Evolutionary conservation across 805 yeast species (phyloP), one percentile per base, ranked within the genome.

Genomic region (Nakazawaea ambrosiae): DNA sequence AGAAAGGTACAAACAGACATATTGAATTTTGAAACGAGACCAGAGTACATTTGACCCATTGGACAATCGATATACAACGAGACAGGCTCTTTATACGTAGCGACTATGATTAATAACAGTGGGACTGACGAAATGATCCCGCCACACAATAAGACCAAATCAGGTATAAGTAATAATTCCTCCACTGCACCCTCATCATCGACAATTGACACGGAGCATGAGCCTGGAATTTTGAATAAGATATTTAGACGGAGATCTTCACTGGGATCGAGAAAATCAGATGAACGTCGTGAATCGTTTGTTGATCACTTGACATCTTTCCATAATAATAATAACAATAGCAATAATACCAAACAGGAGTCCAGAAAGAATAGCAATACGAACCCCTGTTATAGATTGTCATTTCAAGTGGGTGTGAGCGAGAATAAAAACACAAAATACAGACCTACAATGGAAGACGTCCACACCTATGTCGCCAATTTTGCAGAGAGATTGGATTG

Each of bases 391-490:
- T 48, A 60, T 35, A 70, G 83, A 28, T 65, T 81, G 16, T 78
- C 88, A 2, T 90, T 86, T 57, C 65, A 66, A 32, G 96, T 88
- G 12, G 97, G 97, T 4, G 95, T 90, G 7, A 76, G 94, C n/a
- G 96, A 88, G 49, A 89, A 87, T 57, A 78, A 80, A 45, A 92
- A 92, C 58, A 59, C 75, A 11, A 75, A 81, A 45, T 89, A 78
- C 55, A 69, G 98, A 40, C 76, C 82, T 36, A 76, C 88, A 20
- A 90, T 90, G 98, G 98, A 90, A 55, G 98, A 90, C 57, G 92
- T 90, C 6, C 97, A 90, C 57, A 84, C 94, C 0, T 86, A 83
- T 50, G 87, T 88, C 27, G 88, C 92, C 47, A 88, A 89, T 63
- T 89, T 84, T 64, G 92, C 89, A n/a, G 95, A 86, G 48, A 58